Evolutionary conservation across 1,284 basidiomycete genomes (phyloP), one percentile per base, ranked within the genome.

Genomic region (Crepidotus sp.): DNA sequence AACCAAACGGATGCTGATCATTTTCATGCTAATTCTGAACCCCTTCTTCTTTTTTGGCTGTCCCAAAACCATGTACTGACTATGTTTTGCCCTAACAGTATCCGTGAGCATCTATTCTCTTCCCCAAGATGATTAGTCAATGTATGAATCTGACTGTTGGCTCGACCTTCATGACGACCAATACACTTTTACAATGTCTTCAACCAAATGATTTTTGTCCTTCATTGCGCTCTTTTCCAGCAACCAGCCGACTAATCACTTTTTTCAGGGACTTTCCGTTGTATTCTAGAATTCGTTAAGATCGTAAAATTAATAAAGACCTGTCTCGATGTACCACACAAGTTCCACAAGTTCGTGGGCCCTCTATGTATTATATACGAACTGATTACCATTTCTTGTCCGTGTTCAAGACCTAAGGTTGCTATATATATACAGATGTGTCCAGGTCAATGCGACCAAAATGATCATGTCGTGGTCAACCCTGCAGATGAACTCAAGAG

Each of bases 11-110:
- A 49, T 48, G 47, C 32, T 37, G 42, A 52, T 24, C 27, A 29
- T 42, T 52, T 52, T 42, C 83, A 86, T 86, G 83, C 83, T 86
- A 86, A 86, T 86, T 73, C 82, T 86, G 83, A 84, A 65, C 59
- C 43, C 49, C 36, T 46, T 42, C 50, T 42, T 27, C 25, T 15
- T 46, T 25, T 18, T 17, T 5, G 17, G 22, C 42, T 21, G 40
- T 45, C 29, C 9, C 37, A 40, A n/a, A n/a, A 29, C 40, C 36
- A 9, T 42, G 30, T 48, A n/a, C 45, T 49, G 30, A 41, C 40
- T 42, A 42, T 26, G 32, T 50, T 22, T 19, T 42, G 34, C 24
- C 33, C 41, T 40, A 7, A n/a, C 10, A 22, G 15, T 18, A 15
- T 11, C 1, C 35, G 53, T 57, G 49, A 55, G 52, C 53, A 52